phyloP scores from a whole-genome alignment of 2,329 filamentous ascomycete genomes.

The Xenoacremonium recifei region DNA sequence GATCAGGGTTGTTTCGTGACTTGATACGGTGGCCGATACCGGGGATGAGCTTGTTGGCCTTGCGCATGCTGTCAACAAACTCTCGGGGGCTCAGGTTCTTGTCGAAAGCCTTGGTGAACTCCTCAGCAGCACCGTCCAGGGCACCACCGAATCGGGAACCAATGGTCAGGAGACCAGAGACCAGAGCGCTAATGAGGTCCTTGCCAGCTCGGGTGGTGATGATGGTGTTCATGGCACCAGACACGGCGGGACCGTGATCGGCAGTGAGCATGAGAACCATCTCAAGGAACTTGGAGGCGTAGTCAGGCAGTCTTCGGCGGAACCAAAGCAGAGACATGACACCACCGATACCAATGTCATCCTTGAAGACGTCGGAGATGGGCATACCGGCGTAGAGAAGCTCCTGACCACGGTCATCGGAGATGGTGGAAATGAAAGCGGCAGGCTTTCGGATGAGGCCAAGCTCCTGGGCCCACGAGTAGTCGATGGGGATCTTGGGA shows the following conservation, averaged over 20 bases:
- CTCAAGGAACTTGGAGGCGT: constrained; percentile 98
- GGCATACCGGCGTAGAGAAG: constrained; percentile 98
- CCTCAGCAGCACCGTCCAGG: constrained; percentile 93
- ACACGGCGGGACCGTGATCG: constrained; percentile 97
- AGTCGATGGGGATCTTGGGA: constrained; percentile 99
- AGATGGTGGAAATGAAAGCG: constrained; percentile 99
- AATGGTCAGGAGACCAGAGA: constrained; percentile 96
- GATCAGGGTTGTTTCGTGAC: constrained; percentile 99
- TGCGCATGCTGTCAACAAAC: constrained; percentile 98
- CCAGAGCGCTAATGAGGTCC: constrained; percentile 93
- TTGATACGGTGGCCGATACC: constrained; percentile 99
- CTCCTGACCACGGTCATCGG: constrained; percentile 99
- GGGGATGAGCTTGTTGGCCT: constrained; percentile 99
- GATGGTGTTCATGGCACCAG: constrained; percentile 99
- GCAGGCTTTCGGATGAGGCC: constrained; percentile 99
- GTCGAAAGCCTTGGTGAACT: constrained; percentile 98
- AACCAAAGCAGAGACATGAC: constrained; percentile 99
- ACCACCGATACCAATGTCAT: constrained; percentile 98
- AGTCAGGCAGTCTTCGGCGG: constrained; percentile 92
- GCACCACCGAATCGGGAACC: constrained; percentile 98
- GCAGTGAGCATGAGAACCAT: constrained; percentile 99
- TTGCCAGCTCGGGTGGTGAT: constrained; percentile 99
- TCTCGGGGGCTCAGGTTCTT: constrained; percentile 97
- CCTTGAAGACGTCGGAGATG: constrained; percentile 98
- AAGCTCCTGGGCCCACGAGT: constrained; percentile 99